Percentiles rank a stretch among this genome's conserved stretches.
phyloP scores from a whole-genome alignment of 2,329 filamentous ascomycete genomes.

The Beauveria caledonica region DNA sequence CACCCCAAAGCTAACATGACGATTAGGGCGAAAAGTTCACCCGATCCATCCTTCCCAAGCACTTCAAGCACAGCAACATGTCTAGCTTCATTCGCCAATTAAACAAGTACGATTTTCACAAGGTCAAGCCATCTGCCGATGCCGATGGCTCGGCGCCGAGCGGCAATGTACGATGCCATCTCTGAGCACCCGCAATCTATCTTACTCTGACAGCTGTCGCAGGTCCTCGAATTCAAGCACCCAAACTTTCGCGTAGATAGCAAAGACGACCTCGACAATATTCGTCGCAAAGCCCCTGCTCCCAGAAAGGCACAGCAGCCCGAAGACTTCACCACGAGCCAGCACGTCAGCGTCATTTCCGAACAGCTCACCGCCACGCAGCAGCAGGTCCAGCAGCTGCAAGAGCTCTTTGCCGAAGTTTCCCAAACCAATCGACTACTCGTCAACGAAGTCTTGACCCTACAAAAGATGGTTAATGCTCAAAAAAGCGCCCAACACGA shows the following conservation, averaged over 20 bases:
- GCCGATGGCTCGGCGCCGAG: slow-evolving; percentile 25
- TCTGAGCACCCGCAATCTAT: slow-evolving; percentile 46
- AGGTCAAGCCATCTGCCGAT: slow-evolving; percentile 58
- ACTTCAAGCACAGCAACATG: slow-evolving; percentile 99
- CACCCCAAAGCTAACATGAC: neutral
- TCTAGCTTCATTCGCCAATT: slow-evolving; percentile 92
- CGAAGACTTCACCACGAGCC: slow-evolving; percentile 70
- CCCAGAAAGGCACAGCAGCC: slow-evolving; percentile 63
- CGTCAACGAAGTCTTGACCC: slow-evolving; percentile 50
- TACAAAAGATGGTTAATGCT: slow-evolving; percentile 53
- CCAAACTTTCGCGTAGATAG: slow-evolving; percentile 93
- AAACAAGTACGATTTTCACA: slow-evolving; percentile 98
- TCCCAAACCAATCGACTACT: slow-evolving; percentile 53
- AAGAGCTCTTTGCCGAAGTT: slow-evolving; percentile 77
- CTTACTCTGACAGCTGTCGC: neutral
- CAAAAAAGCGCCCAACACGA: slow-evolving; percentile 51
- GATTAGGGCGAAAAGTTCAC: slow-evolving; percentile 96
- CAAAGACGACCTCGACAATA: slow-evolving; percentile 94
- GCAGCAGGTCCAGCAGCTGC: slow-evolving; percentile 81
- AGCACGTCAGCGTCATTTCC: slow-evolving; percentile 84
- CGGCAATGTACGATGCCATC: slow-evolving; percentile 26
- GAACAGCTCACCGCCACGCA: slow-evolving; percentile 84
- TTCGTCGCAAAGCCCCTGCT: slow-evolving; percentile 87
- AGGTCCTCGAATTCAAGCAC: slow-evolving; percentile 75
- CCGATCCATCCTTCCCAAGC: slow-evolving; percentile 90